Conservation (phyloP, 495 filamentous ascomycete species). For the Trichoderma reesei region DNA sequence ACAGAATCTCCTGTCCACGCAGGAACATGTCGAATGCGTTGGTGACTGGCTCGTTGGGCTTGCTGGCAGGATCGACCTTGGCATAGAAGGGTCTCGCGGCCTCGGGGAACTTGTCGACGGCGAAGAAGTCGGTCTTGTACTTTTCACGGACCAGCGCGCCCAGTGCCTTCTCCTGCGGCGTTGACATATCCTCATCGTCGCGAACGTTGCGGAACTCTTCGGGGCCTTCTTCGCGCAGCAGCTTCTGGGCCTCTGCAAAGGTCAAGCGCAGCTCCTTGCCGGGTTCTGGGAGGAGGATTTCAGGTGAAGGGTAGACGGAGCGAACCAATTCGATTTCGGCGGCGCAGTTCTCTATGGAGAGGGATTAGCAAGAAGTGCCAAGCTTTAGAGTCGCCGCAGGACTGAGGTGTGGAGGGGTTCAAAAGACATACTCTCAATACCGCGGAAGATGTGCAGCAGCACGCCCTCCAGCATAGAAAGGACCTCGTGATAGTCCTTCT, state of each 20-base stretch:
- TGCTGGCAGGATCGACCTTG: slow-evolving; percentile 60
- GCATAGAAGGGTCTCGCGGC: slow-evolving; percentile 82
- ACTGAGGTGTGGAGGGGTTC: background rate
- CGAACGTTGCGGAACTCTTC: slow-evolving; percentile 55
- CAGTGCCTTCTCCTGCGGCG: slow-evolving; percentile 82
- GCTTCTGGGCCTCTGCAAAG: slow-evolving; percentile 74
- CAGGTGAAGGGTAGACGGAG: slow-evolving; percentile 48
- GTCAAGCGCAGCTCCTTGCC: slow-evolving; percentile 75
- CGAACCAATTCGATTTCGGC: slow-evolving; percentile 62
- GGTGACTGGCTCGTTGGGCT: slow-evolving; percentile 35
- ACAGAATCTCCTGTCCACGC: slow-evolving; percentile 84
- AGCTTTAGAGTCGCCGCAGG: too few relatives aligned
- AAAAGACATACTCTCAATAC: slow-evolving; percentile 36
- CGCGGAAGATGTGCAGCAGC: slow-evolving; percentile 79
- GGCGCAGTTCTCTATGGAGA: slow-evolving; percentile 43
- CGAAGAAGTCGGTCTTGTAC: slow-evolving; percentile 84
- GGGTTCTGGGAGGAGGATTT: slow-evolving; percentile 42
- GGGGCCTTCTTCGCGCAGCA: slow-evolving; percentile 72
- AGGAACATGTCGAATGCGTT: slow-evolving; percentile 91
- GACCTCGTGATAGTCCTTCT: slow-evolving; percentile 81
- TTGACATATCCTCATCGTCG: slow-evolving; percentile 73
- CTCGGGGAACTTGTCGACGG: slow-evolving; percentile 86
- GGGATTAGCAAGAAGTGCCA: background rate
- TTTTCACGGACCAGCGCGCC: slow-evolving; percentile 75
- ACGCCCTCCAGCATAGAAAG: slow-evolving; percentile 70